Evolutionary conservation across 768 basidiomycete species (phyloP), one percentile per base, ranked within the genome.

Genomic region (Phylloporus arenicola): DNA sequence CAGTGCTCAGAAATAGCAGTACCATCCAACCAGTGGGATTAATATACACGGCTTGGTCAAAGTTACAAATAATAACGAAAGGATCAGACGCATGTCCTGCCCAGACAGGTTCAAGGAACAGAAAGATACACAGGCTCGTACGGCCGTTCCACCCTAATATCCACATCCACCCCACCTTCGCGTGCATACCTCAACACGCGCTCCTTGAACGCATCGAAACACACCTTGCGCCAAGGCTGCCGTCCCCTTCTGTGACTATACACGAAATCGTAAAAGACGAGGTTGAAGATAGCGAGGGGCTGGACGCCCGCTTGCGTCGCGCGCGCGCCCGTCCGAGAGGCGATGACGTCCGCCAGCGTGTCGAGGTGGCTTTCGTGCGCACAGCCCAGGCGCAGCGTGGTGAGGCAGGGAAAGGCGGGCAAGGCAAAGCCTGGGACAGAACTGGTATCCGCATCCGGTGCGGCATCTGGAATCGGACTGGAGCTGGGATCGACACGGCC

Each of bases 201-300:
- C 22, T 53, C 54, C 37, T 34, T 47, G 45, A 64, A 65, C 12
- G 44, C 52, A 13, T 58, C 56, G 13, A 65, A 64, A 16, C 55
- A 51, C 12, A 9, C 19, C 39, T 53, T 60, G 27, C 59, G 57
- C 47, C 19, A 49, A 4, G 57, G 33, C 20, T 51, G 55, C 14
- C 48, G n/a, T 17, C 47, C 52, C 20, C 38, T 49, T 0, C 59
- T 45, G 29, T 37, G 51, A 4, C 49, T 41, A 19, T 51, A 55
- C 31, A 63, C 47, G 16, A 60, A 61, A 22, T 65, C 63, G 35
- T 65, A 47, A 49, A 64, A 52, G 11, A 63, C 55, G 41, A 64
- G 55, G 12, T 63, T 58, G 13, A 64, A 61, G 10, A 43, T 16
- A 16, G 46, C 11, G 8, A 64, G 55, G 7, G 51, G 51, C 0